Conservation (phyloP, 345 rosid species). For the Bretschneidera sinensis region DNA sequence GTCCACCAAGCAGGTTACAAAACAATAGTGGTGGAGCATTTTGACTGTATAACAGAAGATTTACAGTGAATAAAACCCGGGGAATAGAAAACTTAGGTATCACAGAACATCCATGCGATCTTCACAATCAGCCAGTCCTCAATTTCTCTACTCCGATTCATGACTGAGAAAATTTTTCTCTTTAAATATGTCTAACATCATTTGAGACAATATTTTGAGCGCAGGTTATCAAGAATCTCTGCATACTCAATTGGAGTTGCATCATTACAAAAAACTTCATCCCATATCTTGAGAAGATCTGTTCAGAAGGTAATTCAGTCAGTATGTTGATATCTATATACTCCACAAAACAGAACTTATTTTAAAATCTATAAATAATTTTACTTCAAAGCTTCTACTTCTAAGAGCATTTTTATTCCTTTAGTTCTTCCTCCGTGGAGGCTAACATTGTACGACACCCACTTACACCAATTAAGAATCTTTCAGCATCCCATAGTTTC, state of each 20-base stretch:
- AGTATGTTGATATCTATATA: background rate
- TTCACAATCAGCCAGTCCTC: background rate
- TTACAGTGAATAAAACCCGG: too few relatives aligned
- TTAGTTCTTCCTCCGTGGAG: background rate
- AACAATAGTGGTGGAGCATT: too few relatives aligned
- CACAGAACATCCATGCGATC: background rate
- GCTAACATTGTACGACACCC: background rate
- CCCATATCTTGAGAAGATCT: constrained; percentile 79
- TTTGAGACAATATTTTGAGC: constrained; percentile 42
- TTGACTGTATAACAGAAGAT: too few relatives aligned
- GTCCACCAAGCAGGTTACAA: too few relatives aligned
- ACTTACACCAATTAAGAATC: background rate
- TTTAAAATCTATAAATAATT: too few relatives aligned
- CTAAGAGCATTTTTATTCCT: background rate
- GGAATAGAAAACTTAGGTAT: too few relatives aligned
- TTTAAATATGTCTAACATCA: constrained; percentile 8
- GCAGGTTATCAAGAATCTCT: constrained; percentile 55
- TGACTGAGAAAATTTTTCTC: background rate
- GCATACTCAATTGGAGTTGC: constrained; percentile 58
- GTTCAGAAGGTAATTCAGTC: constrained; percentile 25
- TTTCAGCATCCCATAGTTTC: background rate
- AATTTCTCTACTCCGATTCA: background rate
- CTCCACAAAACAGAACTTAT: background rate
- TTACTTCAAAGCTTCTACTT: too few relatives aligned
- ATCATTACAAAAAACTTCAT: constrained; percentile 53